phyloP scores from a whole-genome alignment of 257 asterid genomes.

The Coffea canephora region DNA sequence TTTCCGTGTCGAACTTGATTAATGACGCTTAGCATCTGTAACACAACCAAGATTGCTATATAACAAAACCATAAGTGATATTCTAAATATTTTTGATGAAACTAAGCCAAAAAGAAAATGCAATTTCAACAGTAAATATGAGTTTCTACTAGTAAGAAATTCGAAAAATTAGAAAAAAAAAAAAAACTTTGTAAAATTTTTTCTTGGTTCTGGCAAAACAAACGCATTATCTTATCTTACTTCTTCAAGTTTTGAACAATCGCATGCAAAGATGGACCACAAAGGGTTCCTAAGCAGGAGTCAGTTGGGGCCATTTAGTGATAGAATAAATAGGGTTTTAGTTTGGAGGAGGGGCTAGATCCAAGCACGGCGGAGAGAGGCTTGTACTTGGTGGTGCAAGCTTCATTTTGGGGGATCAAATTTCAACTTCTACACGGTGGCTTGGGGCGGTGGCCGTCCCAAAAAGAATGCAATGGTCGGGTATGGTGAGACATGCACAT shows the following conservation, averaged over 20 bases:
- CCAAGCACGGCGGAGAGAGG: slow-evolving; percentile 27
- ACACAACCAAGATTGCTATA: no score
- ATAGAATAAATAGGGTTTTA: not conserved
- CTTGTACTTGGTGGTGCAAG: slow-evolving; percentile 20
- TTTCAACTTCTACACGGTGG: not conserved
- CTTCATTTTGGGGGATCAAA: slow-evolving; percentile 8
- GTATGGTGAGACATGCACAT: slow-evolving; percentile 34
- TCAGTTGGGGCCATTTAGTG: not conserved
- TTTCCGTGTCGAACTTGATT: no score
- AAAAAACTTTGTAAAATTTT: no score
- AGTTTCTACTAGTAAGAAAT: no score
- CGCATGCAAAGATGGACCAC: slow-evolving; percentile 9
- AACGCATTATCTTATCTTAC: no score
- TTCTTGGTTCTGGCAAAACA: no score
- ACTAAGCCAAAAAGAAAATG: no score
- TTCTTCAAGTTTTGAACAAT: not conserved
- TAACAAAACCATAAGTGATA: no score
- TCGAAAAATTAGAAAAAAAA: no score
- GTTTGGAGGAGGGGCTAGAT: slow-evolving; percentile 15
- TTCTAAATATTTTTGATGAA: no score
- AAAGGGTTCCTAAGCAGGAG: not conserved
- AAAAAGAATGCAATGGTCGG: slow-evolving; percentile 28
- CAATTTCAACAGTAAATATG: no score
- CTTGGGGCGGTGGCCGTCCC: slow-evolving; percentile 7
- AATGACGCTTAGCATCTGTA: no score